phyloP scores from a whole-genome alignment of 768 basidiomycete genomes.

The Russula compacta region DNA sequence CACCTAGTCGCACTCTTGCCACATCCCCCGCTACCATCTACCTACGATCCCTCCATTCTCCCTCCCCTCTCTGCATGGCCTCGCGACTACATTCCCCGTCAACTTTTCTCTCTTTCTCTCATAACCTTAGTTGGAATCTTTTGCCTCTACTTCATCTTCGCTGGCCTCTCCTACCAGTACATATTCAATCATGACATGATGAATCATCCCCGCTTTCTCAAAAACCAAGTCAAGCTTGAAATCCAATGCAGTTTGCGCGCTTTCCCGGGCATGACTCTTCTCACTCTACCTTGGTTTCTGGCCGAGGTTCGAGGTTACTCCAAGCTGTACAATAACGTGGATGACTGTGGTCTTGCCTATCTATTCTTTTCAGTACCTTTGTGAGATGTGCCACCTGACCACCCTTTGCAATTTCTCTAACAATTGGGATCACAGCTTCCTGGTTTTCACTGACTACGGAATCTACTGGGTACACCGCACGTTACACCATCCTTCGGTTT shows the following conservation, averaged over 20 bases:
- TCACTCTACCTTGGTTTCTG: constrained; percentile 93
- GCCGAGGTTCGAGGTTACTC: constrained; percentile 85
- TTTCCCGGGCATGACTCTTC: constrained; percentile 71
- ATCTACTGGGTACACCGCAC: constrained; percentile 97
- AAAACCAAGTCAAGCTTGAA: constrained; percentile 77
- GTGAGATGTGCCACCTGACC: constrained; percentile 34
- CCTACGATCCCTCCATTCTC: constrained; percentile 24
- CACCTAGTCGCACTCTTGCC: constrained; percentile 47
- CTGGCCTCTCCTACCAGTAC: constrained; percentile 69
- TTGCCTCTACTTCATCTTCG: constrained; percentile 81
- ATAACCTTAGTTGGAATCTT: constrained; percentile 78
- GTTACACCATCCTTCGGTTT: constrained; percentile 76
- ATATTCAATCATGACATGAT: constrained; percentile 96
- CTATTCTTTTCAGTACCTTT: constrained; percentile 56
- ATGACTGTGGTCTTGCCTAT: constrained; percentile 73
- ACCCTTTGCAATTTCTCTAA: background rate
- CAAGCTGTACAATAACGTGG: constrained; percentile 65
- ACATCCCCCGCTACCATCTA: constrained; percentile 39
- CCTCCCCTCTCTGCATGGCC: constrained; percentile 64
- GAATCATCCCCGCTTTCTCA: constrained; percentile 87
- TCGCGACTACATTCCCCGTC: constrained; percentile 72
- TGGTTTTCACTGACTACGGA: constrained; percentile 82
- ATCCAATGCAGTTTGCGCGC: constrained; percentile 65
- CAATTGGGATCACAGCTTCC: constrained; percentile 41
- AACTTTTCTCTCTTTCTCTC: constrained; percentile 57